phyloP scores from a whole-genome alignment of 1,284 basidiomycete genomes.

The Ustilago esculenta region DNA sequence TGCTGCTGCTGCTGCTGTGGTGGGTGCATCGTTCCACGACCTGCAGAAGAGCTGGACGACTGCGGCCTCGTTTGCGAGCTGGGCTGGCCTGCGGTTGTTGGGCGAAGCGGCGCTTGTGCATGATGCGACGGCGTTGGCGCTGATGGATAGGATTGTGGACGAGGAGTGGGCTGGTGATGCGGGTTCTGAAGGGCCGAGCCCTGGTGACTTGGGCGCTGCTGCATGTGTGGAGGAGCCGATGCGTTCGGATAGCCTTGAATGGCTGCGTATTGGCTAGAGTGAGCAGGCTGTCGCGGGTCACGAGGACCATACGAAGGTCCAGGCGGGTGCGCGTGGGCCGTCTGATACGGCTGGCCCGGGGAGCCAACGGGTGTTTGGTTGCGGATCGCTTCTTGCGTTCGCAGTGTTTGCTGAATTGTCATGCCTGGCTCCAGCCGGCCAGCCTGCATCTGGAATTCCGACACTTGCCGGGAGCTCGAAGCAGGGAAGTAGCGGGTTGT shows the following conservation, averaged over 20 bases:
- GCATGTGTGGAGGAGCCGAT: conserved; percentile 24
- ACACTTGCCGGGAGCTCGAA: conserved; percentile 59
- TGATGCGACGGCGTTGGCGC: conserved; percentile 14
- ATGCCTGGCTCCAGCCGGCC: conserved; percentile 57
- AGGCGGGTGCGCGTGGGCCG: conserved; percentile 19
- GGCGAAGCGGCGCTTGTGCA: conserved; percentile 8
- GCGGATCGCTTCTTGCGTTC: conserved; percentile 50
- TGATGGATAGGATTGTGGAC: conserved; percentile 29
- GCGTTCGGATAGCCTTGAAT: conserved; percentile 19
- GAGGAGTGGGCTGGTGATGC: conserved; percentile 28
- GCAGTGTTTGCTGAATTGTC: conserved; percentile 60
- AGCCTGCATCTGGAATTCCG: conserved; percentile 56
- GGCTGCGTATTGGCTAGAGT: conserved; percentile 12
- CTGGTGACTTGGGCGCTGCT: conserved; percentile 20
- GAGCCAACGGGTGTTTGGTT: conserved; percentile 7
- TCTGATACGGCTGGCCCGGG: conserved; percentile 16
- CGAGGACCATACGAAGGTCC: conserved; percentile 43
- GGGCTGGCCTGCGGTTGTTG: background rate
- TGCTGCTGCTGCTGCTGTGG: conserved; percentile 16
- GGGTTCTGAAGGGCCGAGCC: conserved; percentile 10
- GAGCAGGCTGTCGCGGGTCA: conserved; percentile 36
- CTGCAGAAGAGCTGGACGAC: conserved; percentile 14
- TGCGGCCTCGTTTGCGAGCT: conserved; percentile 17
- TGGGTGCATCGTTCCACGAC: conserved; percentile 7
- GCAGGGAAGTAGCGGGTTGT: conserved; percentile 54